Conservation (phyloP, 352 stramenopile genomes). For the Pythium apleroticum region DNA sequence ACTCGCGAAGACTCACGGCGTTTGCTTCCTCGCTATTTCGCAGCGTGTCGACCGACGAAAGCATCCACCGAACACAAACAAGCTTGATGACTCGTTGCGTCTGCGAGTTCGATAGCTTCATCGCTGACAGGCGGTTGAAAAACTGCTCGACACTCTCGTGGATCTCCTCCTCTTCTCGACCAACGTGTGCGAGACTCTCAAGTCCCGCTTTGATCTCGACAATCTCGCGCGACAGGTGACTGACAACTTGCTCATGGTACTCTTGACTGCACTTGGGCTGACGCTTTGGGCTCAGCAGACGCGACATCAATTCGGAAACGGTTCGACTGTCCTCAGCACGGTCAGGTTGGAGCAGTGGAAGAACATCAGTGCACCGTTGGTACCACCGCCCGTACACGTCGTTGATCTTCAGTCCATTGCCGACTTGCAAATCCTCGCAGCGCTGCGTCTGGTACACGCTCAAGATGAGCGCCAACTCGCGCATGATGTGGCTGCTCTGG, state of each 20-base stretch:
- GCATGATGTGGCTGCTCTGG: background rate
- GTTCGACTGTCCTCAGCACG: background rate
- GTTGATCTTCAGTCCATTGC: background rate
- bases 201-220: background rate
- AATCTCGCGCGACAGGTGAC: background rate
- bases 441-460: conserved; percentile 9
- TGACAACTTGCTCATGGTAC: background rate
- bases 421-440: background rate
- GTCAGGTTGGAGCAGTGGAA: background rate
- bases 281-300: background rate
- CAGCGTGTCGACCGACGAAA: conserved; percentile 3
- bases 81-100: conserved; percentile 26
- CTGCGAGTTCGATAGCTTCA: conserved; percentile 32
- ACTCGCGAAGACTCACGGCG: background rate
- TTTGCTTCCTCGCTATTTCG: background rate
- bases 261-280: background rate
- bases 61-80: conserved; percentile 15
- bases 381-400: conserved; percentile 20
- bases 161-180: background rate
- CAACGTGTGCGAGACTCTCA: background rate
- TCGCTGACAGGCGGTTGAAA: conserved; percentile 7
- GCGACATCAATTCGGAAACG: background rate
- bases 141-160: conserved; percentile 13
- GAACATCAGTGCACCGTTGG: background rate
- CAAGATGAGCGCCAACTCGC: conserved; percentile 1